Evolutionary conservation across 140 eudicot species (phyloP), one percentile per base, ranked within the genome.

Genomic region (Stevia rebaudiana): DNA sequence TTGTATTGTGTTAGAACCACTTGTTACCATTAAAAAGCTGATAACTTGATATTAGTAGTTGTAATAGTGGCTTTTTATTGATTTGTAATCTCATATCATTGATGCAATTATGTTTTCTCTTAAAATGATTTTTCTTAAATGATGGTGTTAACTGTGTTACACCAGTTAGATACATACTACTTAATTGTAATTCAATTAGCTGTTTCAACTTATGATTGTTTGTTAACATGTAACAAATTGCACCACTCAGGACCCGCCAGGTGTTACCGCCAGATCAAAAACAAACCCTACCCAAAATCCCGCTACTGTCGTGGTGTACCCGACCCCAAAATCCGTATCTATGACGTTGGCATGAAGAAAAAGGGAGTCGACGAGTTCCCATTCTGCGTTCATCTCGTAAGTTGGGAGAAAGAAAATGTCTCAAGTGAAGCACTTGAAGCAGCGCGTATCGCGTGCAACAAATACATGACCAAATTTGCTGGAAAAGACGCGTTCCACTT

Each of bases 361-460:
- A 55, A 55, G 15, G 62, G 62, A 13, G 62, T 55, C 0, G 62
- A 55, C 0, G 62, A 55, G n/a, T 55, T 55, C 15, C 62, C 62
- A 2, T 55, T 55, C 12, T 55, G 62, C 8, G 62, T 55, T n/a
- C 62, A 55, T 31, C 6, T 55, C 23, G 62, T 55, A 15, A 55
- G 62, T 55, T 55, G 62, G 62, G 62, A 55, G 8, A 55, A 55
- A 3, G 62, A 55, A 55, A 55, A 55, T 4, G 62, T 55, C n/a
- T 55, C 62, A 11, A 55, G 62, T 55, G 62, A 55, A 55, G 62
- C 62, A 7, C 62, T 55, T n/a, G 62, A 55, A 55, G 62, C 62
- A 13, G 62, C 62, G 7, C 62, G 62, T 55, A 55, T 55, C 1
- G 62, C 62, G 10, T 55, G 62, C 62, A 55, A 55, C 62, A 55